Conservation (phyloP, 2,329 filamentous ascomycete genomes). For the Fusarium tricinctum region DNA sequence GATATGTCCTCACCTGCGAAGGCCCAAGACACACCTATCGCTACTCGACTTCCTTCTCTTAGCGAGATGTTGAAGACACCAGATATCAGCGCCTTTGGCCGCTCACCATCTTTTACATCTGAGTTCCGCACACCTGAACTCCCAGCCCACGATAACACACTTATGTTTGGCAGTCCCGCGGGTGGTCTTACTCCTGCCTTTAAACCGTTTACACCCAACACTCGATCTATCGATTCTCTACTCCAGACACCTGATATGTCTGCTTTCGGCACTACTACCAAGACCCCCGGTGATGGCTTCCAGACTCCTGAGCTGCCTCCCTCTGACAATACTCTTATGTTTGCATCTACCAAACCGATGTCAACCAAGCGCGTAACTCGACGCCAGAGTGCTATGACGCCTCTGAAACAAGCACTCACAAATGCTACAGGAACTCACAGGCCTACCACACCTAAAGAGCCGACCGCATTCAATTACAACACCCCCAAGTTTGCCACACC, state of each 20-base stretch:
- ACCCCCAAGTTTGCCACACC: constrained; percentile 10
- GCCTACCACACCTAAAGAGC: neutral
- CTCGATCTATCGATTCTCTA: constrained; percentile 6
- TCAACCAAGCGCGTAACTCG: constrained; percentile 8
- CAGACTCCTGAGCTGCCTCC: constrained; percentile 26
- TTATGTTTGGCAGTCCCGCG: constrained; percentile 9
- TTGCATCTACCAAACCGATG: neutral
- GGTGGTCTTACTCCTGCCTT: neutral
- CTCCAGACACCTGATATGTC: constrained; percentile 17
- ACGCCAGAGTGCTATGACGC: constrained; percentile 17
- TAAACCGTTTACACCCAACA: neutral
- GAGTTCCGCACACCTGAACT: constrained; percentile 26
- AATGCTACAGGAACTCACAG: neutral
- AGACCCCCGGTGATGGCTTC: neutral
- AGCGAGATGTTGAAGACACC: constrained; percentile 15
- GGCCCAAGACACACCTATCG: constrained; percentile 2
- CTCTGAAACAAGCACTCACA: constrained; percentile 2
- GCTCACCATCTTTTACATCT: neutral
- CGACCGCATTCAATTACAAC: neutral
- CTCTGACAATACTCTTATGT: constrained; percentile 18
- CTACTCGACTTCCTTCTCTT: neutral
- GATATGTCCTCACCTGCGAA: constrained; percentile 2
- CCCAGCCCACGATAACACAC: constrained; percentile 19
- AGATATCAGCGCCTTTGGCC: neutral
- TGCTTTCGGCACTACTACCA: constrained; percentile 8